Conservation (phyloP, 179 eudicot species). For the Kewa caespitosa region DNA sequence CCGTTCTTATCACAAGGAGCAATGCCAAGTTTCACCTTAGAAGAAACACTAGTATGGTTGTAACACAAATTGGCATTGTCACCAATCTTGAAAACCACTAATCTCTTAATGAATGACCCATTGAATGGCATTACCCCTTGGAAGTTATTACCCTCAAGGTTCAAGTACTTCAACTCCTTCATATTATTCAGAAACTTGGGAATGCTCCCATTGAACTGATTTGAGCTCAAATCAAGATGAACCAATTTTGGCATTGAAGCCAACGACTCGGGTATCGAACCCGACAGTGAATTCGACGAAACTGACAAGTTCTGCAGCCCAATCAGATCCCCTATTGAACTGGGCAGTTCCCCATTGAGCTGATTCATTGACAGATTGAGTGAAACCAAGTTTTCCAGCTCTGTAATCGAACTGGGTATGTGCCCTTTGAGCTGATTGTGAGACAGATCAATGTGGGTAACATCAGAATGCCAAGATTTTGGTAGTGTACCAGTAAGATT, state of each 20-base stretch:
- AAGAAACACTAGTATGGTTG: constrained; percentile 47
- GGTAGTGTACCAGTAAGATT: constrained; percentile 65
- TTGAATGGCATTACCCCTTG: constrained; percentile 88
- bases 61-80: constrained; percentile 74
- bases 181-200: constrained; percentile 57
- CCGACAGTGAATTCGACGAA: constrained; percentile 59
- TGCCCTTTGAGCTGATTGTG: constrained; percentile 47
- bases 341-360: constrained; percentile 56
- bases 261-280: constrained; percentile 57
- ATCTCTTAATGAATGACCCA: constrained; percentile 54
- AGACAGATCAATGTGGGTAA: constrained; percentile 66
- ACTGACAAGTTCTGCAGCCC: constrained; percentile 47
- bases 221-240: constrained; percentile 73
- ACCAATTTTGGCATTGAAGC: constrained; percentile 40
- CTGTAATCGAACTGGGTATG: constrained; percentile 49
- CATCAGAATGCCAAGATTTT: constrained; percentile 51
- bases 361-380: constrained; percentile 60
- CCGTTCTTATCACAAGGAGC: constrained; percentile 83
- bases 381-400: constrained; percentile 41
- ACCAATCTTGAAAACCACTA: constrained; percentile 63
- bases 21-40: constrained; percentile 81
- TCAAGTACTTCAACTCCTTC: constrained; percentile 62
- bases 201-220: constrained; percentile 68
- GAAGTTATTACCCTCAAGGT: constrained; percentile 74
- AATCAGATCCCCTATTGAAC: constrained; percentile 63